Conservation (phyloP, 2,329 filamentous ascomycete species). For the Beauveria sp. region DNA sequence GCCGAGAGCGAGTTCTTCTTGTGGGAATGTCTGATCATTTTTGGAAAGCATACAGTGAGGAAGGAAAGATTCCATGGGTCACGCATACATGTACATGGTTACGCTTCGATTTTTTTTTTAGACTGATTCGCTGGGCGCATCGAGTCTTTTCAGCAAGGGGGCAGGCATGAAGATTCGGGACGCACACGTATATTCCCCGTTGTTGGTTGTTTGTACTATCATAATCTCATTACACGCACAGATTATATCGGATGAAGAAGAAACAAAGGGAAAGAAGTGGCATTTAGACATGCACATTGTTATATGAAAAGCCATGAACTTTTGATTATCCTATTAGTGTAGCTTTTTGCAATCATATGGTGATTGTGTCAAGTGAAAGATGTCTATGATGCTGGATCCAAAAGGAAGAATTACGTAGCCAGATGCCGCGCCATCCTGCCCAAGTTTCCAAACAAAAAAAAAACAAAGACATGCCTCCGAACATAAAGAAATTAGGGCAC, state of each 20-base stretch:
- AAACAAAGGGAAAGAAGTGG: neutral
- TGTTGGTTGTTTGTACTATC: neutral
- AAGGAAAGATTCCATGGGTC: neutral
- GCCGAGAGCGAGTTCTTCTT: neutral
- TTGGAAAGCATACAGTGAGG: neutral
- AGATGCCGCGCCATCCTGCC: neutral
- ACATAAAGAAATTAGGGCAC: too few species aligned
- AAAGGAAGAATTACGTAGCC: too few species aligned
- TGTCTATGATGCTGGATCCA: neutral
- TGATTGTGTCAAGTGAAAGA: neutral
- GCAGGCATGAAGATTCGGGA: neutral
- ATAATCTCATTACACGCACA: constrained; percentile 6
- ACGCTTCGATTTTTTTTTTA: neutral
- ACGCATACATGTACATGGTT: neutral
- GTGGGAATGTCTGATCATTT: neutral
- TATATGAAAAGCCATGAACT: neutral
- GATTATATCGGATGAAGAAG: neutral
- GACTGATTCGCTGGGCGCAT: neutral
- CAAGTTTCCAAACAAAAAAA: neutral
- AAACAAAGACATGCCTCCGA: neutral
- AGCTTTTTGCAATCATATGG: neutral
- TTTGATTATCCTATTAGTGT: neutral
- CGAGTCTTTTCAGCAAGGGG: neutral
- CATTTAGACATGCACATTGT: neutral
- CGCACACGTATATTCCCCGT: neutral